Evolutionary conservation across 176 grass and related monocot genomes (phyloP).

Genomic region (Rhynchospora pubera): DNA sequence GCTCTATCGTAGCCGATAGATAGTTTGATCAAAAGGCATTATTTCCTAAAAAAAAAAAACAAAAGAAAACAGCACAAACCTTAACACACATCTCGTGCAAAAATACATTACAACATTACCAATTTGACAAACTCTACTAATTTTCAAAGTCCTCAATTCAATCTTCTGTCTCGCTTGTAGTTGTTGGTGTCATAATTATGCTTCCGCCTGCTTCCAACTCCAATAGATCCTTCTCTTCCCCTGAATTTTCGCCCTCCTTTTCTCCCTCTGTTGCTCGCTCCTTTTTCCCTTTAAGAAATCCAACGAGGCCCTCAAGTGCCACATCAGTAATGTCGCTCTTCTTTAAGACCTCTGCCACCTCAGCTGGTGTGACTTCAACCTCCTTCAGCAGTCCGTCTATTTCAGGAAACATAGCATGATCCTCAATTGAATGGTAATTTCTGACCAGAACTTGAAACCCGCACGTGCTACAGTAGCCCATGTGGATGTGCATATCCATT

Average conservation of each 20-base stretch:
- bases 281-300: constrained; percentile 47
- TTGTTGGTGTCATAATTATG: not conserved
- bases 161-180: not conserved
- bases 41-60: not conserved
- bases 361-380: constrained; percentile 64
- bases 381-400: constrained; percentile 54
- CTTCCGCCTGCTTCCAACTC: constrained; percentile 4
- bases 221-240: not conserved
- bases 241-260: constrained; percentile 21
- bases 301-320: constrained; percentile 46
- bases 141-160: not conserved
- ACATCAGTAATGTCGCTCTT: constrained; percentile 41
- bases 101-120: not conserved
- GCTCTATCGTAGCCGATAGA: not conserved
- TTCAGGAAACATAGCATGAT: constrained; percentile 44
- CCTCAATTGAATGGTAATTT: constrained; percentile 57
- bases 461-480: constrained; percentile 59
- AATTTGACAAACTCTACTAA: not conserved
- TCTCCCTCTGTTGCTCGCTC: constrained; percentile 19
- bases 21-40: not conserved
- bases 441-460: constrained; percentile 52
- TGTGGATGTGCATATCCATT: constrained; percentile 92
- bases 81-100: not conserved
- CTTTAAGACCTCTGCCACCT: constrained; percentile 64
- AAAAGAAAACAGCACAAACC: not conserved